Base-by-base conservation (phyloP, 192 early-diverging fungal species). In the Coemansia sp. region DNA sequence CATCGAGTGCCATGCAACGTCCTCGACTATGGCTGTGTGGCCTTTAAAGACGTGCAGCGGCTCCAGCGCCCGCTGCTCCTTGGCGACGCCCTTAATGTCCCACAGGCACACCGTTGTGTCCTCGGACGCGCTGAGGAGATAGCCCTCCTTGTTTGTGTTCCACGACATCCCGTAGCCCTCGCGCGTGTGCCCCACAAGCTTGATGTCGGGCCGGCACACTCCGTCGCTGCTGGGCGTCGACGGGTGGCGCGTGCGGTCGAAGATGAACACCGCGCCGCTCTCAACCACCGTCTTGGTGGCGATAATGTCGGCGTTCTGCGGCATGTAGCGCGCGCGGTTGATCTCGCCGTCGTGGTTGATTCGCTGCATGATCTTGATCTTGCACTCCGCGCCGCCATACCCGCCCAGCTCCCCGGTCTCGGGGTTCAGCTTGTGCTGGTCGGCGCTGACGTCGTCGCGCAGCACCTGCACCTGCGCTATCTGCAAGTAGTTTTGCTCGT, bases 271-370 rank as follows among this genome's bases (percentile, higher is more conserved):
- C n/a, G 93, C 93, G 9, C 97, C 97, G 56, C 80, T 70, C 54
- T 81, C 79, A 9, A 85, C 85, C 17, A 90, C 85, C 7, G 95
- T 90, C 65, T 97, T 95, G 9, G 95, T 96, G 11, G 95, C 97
- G 69, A 99, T 95, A 48, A 99, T 91, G 70, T 97, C 89, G 9
- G 93, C 91, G 68, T 99, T 95, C 70, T 91, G 87, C 43, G 92
- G 93, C 91, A 97, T 96, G 74, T 99, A 99, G 46, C 97, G 87
- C n/a, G 94, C 95, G 61, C 96, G 77, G 83, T 99, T 99, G 56
- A 97, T 93, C 81, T 99, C 97, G 59, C 95, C 95, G 42, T 97
- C 95, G 63, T 99, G 97, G 65, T 90, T 89, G 76, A 99, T 99
- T 34, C 89, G 89, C 82, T 99, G 97, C 60, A 83, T 82, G 32